Percentiles rank a stretch among this genome's conserved stretches.
Evolutionary conservation across 306 rosid species (phyloP).

Genomic region (Quillaja saponaria): DNA sequence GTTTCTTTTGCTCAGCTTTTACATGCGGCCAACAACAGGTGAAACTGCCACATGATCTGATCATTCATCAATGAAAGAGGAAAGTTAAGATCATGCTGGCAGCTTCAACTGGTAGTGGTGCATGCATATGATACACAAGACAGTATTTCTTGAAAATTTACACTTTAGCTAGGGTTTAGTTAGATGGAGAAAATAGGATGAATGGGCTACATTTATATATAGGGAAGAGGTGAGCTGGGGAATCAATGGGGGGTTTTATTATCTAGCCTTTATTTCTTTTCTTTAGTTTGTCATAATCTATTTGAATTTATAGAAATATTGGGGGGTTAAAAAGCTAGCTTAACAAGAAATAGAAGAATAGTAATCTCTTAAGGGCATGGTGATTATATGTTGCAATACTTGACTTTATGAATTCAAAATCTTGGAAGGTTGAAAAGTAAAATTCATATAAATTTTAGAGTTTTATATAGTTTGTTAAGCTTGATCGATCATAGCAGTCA

Average conservation of each 20-base stretch:
- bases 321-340: slow-evolving; percentile 31
- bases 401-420: too few relatives aligned
- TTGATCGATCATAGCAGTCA: too few relatives aligned
- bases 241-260: neutral
- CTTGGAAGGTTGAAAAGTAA: too few relatives aligned
- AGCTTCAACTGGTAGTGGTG: slow-evolving; percentile 87
- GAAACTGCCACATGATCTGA: slow-evolving; percentile 99
- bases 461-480: too few relatives aligned
- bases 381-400: too few relatives aligned
- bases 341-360: slow-evolving; percentile 21
- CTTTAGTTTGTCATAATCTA: slow-evolving; percentile 27
- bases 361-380: too few relatives aligned
- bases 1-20: too few relatives aligned
- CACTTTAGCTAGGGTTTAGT: slow-evolving; percentile 62
- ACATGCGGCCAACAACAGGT: slow-evolving; percentile 75
- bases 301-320: slow-evolving; percentile 30
- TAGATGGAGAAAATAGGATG: slow-evolving; percentile 51
- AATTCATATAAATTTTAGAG: too few relatives aligned
- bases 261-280: neutral
- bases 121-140: slow-evolving; percentile 24
- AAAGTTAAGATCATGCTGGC: slow-evolving; percentile 99
- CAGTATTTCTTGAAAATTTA: neutral
- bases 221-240: slow-evolving; percentile 31
- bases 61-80: slow-evolving; percentile 57
- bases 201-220: slow-evolving; percentile 52